Conservation (phyloP, 176 grass and related monocot species). For the Otatea glauca region DNA sequence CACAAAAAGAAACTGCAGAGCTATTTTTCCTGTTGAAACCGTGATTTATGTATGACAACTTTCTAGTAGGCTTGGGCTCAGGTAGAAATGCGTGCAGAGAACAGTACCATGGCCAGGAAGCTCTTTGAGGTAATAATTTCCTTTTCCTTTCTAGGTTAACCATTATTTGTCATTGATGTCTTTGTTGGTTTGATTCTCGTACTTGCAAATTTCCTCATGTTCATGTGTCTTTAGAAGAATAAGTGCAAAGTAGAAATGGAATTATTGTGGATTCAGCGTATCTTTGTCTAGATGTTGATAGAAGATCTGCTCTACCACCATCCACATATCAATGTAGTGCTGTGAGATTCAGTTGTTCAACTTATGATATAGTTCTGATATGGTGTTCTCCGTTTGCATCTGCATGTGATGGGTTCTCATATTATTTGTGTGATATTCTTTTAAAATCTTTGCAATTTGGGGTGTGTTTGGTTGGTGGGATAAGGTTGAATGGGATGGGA, state of each 20-base stretch:
- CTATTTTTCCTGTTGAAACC: neutral
- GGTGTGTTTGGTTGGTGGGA: too few relatives aligned
- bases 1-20: slow-evolving; percentile 6
- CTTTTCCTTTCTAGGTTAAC: slow-evolving; percentile 50
- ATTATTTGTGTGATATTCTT: slow-evolving; percentile 4
- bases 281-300: slow-evolving; percentile 10
- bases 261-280: neutral
- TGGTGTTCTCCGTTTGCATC: neutral
- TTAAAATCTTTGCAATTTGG: neutral
- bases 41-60: slow-evolving; percentile 43
- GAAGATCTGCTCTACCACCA: slow-evolving; percentile 1
- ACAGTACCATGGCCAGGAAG: slow-evolving; percentile 76
- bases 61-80: slow-evolving; percentile 95
- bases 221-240: neutral
- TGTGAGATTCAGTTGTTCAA: neutral
- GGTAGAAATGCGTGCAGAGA: slow-evolving; percentile 85
- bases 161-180: slow-evolving; percentile 21
- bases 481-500: too few relatives aligned
- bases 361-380: neutral
- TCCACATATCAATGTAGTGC: slow-evolving; percentile 4
- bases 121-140: slow-evolving; percentile 87
- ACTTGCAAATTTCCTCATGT: slow-evolving; percentile 13
- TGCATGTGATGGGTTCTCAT: slow-evolving; percentile 9
- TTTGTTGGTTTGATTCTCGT: slow-evolving; percentile 1
- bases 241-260: slow-evolving; percentile 21